Evolutionary conservation across 345 rosid genomes (phyloP), one percentile per base, ranked within the genome.

Genomic region (Rhodomyrtus tomentosa): DNA sequence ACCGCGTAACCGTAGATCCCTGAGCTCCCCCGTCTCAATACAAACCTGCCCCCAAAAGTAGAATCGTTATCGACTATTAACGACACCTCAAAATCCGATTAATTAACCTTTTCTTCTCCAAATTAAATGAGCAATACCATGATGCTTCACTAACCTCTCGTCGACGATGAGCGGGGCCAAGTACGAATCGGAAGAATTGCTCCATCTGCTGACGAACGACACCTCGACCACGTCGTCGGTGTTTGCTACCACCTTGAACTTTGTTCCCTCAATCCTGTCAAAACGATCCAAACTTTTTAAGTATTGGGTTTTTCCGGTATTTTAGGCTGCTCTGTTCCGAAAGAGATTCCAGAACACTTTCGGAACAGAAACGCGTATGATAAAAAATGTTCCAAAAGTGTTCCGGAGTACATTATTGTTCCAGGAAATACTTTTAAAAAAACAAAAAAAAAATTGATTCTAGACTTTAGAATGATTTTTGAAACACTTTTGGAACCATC

Each of bases 1-100:
- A 86, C 25, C 9, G 85, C 85, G 22, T 86, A 86, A 2, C 55
- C 40, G 20, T 86, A 86, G 55, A 86, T 52, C 59, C 88, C 88
- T 9, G 85, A 80, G 5, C 51, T n/a, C 10, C 55, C 55, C 1
- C 83, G 81, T 12, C 59, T 50, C 83, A 86, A 53, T 51, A 86
- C 80, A 62, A 38, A 86, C 49, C 88, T 86, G 53, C 48, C 38
- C 5, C 45, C 36, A 50, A 32, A 36, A 50, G 20, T 24, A 48
- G 16, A 80, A 81, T 55, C 54, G 25, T 38, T 27, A 79, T 45
- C 52, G 52, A 20, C 38, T 0, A 45, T n/a, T 21, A 48, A 29
- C 11, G 5, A 36, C 62, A 22, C 10, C 15, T 51, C 20, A 56
- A 83, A 49, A 55, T 36, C 14, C 7, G 9, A 83, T 24, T 29